Base-by-base conservation (phyloP, 2,329 filamentous ascomycete species). In the Ambrosiella xylebori region DNA sequence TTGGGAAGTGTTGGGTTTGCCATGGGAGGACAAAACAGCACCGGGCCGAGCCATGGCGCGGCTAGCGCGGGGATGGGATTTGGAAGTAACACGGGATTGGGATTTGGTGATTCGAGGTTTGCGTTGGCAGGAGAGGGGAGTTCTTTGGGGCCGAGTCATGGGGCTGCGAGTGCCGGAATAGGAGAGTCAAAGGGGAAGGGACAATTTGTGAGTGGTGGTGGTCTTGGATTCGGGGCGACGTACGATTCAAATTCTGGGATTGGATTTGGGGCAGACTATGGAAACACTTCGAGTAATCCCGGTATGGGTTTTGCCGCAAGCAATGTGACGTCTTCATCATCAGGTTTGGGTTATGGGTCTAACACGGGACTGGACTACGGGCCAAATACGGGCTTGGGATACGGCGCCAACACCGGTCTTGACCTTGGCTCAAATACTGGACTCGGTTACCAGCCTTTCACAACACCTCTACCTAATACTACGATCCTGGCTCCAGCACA, bases 361-460 rank as follows among this genome's bases (percentile, higher is more conserved):
- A 27, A 27, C 27, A 27, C 27, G 27, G 3, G 27, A 27, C 27
- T 27, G 4, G 27, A 27, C 27, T 27, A 27, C 27, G 27, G 27
- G 27, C 4, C 27, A 27, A 27, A 27, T 27, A 27, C 4, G 27
- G 27, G 27, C 27, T 27, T 27, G 3, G 27, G 27, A 4, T 27
- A 51, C 41, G 45, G 44, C 5, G 44, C 45, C 17, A 57, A 59
- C 27, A 56, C 58, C 3, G 58, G 58, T 3, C 47, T 59, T 12
- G 41, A 40, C 12, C 57, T 47, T 37, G 39, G 49, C 19, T 54
- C 58, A 8, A 59, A 49, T 40, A 37, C 49, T 35, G 41, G 40
- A 6, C 3, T 53, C 12, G 38, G 8, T 41, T 44, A 19, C 55
- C 44, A 50, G 9, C 36, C 40, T 36, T 51, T 27, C 50, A 39